Percentiles rank a stretch among this genome's conserved stretches.
phyloP scores from a whole-genome alignment of 805 yeast genomes.

The Metschnikowia sp. region DNA sequence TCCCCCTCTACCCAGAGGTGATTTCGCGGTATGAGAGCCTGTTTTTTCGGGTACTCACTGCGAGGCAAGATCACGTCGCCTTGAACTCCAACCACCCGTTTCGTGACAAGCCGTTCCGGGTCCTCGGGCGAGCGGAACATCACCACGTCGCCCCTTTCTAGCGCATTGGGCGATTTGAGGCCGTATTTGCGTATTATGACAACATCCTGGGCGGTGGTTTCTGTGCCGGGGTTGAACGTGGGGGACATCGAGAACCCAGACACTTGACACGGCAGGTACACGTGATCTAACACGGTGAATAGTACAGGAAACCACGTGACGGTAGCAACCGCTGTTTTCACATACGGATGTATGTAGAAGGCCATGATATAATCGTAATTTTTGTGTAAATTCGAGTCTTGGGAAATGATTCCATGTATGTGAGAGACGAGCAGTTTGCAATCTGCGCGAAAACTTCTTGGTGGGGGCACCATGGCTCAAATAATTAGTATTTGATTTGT shows the following conservation, averaged over 20 bases:
- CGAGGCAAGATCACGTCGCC: slow-evolving; percentile 68
- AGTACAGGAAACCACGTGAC: slow-evolving; percentile 76
- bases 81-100: slow-evolving; percentile 71
- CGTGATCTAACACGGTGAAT: slow-evolving; percentile 64
- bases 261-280: slow-evolving; percentile 67
- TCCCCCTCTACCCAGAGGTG: slow-evolving; percentile 97
- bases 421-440: too few species aligned
- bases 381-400: too few species aligned
- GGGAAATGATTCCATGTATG: too few species aligned
- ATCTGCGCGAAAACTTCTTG: too few species aligned
- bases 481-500: too few species aligned
- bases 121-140: slow-evolving; percentile 77
- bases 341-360: neutral
- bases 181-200: slow-evolving; percentile 69
- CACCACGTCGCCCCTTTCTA: slow-evolving; percentile 66
- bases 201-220: slow-evolving; percentile 48
- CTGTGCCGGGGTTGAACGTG: slow-evolving; percentile 68
- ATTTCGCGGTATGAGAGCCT: slow-evolving; percentile 64
- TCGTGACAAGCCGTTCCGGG: slow-evolving; percentile 72
- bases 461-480: too few species aligned
- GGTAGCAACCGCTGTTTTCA: slow-evolving; percentile 19
- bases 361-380: too few species aligned
- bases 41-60: slow-evolving; percentile 60
- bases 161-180: slow-evolving; percentile 42
- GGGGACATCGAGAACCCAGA: slow-evolving; percentile 89